These are phyloP conservation scores for Flaveria trinervia DNA, from an alignment of 129 eudicot species.

Conservation along the genomic window DNA sequence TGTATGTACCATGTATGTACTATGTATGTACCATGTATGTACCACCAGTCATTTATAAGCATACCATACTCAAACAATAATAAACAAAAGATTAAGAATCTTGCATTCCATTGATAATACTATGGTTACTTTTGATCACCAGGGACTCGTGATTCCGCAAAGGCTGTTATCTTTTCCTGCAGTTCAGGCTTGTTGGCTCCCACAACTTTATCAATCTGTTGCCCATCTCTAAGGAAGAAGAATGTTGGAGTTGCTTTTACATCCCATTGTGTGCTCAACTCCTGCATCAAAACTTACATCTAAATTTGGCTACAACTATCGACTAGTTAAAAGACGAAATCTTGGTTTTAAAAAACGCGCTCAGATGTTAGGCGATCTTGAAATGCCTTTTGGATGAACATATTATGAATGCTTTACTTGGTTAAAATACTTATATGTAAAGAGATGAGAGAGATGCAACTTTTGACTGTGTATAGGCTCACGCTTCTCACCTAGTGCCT, in stretches of 20 bases:
- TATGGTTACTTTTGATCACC: slow-evolving; percentile 28
- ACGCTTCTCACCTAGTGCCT: too few species aligned
- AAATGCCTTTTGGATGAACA: too few species aligned
- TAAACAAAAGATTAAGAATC: neutral
- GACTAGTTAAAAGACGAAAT: too few species aligned
- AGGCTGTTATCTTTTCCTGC: slow-evolving; percentile 51
- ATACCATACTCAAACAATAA: slow-evolving; percentile 1
- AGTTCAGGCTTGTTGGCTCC: slow-evolving; percentile 84
- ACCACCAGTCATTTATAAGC: slow-evolving; percentile 8
- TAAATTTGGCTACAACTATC: neutral
- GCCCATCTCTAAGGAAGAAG: slow-evolving; percentile 82
- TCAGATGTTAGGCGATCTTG: too few species aligned
- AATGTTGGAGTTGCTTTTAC: slow-evolving; percentile 91
- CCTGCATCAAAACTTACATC: slow-evolving; percentile 45
- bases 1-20: slow-evolving; percentile 3
- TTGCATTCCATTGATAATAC: neutral
- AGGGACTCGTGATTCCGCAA: slow-evolving; percentile 38
- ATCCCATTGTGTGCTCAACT: slow-evolving; percentile 79
- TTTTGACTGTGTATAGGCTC: too few species aligned
- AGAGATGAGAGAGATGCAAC: too few species aligned
- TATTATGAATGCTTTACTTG: too few species aligned
- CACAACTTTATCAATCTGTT: slow-evolving; percentile 77
- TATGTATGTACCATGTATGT: slow-evolving; percentile 1
- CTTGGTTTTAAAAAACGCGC: too few species aligned
- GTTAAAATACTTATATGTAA: too few species aligned